Evolutionary conservation across 148 eudicot species (phyloP).

Genomic region (Oxyria digyna): DNA sequence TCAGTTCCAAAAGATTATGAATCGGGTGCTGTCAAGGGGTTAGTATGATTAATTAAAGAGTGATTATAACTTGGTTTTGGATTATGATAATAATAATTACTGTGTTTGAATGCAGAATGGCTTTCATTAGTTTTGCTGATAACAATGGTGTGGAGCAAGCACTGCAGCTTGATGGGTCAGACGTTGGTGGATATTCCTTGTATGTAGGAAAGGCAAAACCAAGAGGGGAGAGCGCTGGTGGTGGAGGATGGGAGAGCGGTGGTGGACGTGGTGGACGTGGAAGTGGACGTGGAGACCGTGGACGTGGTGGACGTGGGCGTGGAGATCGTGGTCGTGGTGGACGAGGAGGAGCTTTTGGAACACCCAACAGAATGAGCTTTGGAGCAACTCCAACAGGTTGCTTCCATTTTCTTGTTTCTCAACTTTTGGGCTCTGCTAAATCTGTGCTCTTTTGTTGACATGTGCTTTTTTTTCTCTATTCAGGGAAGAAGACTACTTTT

Average conservation of each 20-base stretch:
- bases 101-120: slow-evolving; percentile 8
- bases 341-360: slow-evolving; percentile 6
- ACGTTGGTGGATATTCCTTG: slow-evolving; percentile 8
- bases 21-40: slow-evolving; percentile 52
- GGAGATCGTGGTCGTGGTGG: slow-evolving; percentile 10
- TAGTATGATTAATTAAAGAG: slow-evolving; percentile 1
- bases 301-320: slow-evolving; percentile 7
- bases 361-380: slow-evolving; percentile 9
- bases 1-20: slow-evolving; percentile 50
- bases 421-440: background rate
- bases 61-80: background rate
- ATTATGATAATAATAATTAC: background rate
- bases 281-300: slow-evolving; percentile 7
- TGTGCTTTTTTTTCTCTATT: background rate
- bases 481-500: slow-evolving; percentile 28
- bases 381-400: slow-evolving; percentile 15
- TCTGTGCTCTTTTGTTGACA: background rate
- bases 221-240: background rate
- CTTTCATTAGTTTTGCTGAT: slow-evolving; percentile 9
- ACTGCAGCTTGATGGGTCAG: slow-evolving; percentile 12
- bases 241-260: too few species aligned
- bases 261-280: slow-evolving; percentile 5
- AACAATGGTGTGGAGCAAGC: slow-evolving; percentile 10
- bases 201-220: slow-evolving; percentile 13
- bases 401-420: background rate